Evolutionary conservation across 352 stramenopile species (phyloP).

Genomic region (Pythium utonaiense): DNA sequence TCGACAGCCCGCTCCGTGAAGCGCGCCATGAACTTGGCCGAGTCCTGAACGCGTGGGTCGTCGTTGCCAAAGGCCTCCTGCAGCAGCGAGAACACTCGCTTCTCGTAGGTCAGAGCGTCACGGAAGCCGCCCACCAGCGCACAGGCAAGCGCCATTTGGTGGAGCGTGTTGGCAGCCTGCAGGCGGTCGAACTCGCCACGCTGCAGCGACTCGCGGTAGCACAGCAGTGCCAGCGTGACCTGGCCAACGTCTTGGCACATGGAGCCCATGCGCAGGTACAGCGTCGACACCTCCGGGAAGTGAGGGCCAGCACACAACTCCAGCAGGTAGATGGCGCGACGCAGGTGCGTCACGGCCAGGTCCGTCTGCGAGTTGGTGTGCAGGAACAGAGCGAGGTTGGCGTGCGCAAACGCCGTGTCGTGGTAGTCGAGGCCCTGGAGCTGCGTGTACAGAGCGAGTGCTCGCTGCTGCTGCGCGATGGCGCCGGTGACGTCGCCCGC

Average conservation of each 20-base stretch:
- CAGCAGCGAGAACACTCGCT: slow-evolving; percentile 84
- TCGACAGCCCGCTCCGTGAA: slow-evolving; percentile 89
- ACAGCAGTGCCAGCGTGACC: slow-evolving; percentile 82
- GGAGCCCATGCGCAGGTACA: slow-evolving; percentile 94
- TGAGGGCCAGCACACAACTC: slow-evolving; percentile 90
- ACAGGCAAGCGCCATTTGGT: slow-evolving; percentile 86
- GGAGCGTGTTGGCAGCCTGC: slow-evolving; percentile 83
- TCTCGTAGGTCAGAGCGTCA: slow-evolving; percentile 88
- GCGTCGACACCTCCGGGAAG: slow-evolving; percentile 86
- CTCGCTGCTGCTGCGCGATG: slow-evolving; percentile 86
- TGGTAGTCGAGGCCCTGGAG: slow-evolving; percentile 92
- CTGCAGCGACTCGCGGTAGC: slow-evolving; percentile 84
- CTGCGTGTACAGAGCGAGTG: slow-evolving; percentile 90
- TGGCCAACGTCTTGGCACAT: slow-evolving; percentile 92
- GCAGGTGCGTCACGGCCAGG: slow-evolving; percentile 85
- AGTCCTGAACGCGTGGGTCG: slow-evolving; percentile 76
- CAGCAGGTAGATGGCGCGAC: slow-evolving; percentile 91
- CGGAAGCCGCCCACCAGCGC: slow-evolving; percentile 73
- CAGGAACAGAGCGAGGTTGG: slow-evolving; percentile 90
- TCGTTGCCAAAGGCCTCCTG: slow-evolving; percentile 81
- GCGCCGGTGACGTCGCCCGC: slow-evolving; percentile 86
- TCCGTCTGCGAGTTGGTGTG: slow-evolving; percentile 84
- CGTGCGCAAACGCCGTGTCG: slow-evolving; percentile 89
- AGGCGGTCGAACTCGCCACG: slow-evolving; percentile 84
- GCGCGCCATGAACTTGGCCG: slow-evolving; percentile 77